Percentiles rank a stretch among this genome's conserved stretches.
These are phyloP conservation scores for Cryptomeria japonica DNA, from an alignment of 75 land plant genomes.

Conservation along the genomic window DNA sequence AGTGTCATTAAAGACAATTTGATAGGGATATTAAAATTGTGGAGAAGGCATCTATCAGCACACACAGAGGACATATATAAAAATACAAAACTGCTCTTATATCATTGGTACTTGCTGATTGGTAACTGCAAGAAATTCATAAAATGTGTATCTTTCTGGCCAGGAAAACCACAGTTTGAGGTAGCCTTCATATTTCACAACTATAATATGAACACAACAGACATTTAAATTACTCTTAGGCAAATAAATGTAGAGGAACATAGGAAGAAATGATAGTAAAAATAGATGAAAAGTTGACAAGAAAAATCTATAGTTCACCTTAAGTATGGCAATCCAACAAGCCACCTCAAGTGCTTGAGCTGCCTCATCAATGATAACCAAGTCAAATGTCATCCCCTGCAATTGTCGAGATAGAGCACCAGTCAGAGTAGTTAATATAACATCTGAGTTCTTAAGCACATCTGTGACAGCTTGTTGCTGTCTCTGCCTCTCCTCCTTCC, in stretches of 20 bases:
- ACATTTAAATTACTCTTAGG: background rate
- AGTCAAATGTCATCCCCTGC: slow-evolving; percentile 70
- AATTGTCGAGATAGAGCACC: slow-evolving; percentile 80
- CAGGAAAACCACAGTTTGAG: background rate
- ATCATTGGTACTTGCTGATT: background rate
- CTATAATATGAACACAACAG: background rate
- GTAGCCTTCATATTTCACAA: background rate
- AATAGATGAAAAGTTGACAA: background rate
- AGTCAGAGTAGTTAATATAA: slow-evolving; percentile 89
- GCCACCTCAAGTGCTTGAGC: slow-evolving; percentile 98
- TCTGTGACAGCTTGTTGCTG: slow-evolving; percentile 92
- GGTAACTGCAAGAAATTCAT: background rate
- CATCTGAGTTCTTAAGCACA: slow-evolving; percentile 88
- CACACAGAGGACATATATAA: background rate
- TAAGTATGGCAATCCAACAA: slow-evolving; percentile 94
- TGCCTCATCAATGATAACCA: slow-evolving; percentile 97
- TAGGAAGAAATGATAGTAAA: background rate
- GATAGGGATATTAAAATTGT: no score
- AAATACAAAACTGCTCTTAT: background rate
- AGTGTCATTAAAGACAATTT: no score
- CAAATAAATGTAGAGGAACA: background rate
- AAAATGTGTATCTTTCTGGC: background rate
- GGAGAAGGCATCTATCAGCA: background rate
- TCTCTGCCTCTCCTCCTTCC: slow-evolving; percentile 92
- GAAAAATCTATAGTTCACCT: slow-evolving; percentile 44